Evolutionary conservation across 1,284 basidiomycete species (phyloP), one percentile per base, ranked within the genome.

Genomic region (Melampsora americana): DNA sequence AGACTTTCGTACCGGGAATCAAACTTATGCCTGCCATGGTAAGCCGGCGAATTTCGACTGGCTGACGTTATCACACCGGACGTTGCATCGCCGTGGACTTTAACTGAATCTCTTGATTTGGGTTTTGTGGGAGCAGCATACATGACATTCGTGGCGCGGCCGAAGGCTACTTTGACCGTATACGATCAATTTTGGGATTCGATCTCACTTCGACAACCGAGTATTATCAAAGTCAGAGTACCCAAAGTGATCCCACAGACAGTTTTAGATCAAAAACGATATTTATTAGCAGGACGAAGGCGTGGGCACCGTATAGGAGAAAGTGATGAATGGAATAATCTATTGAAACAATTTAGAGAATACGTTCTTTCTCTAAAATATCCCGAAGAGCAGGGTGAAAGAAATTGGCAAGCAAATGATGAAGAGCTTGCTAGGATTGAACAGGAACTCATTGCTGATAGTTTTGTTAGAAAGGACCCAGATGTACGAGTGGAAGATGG

Each of bases 231-330:
- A 26, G 59, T 73, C 64, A 50, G 80, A 66, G 78, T 82, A 1
- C 77, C 79, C 56, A 78, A 78, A 1, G 69, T 84, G 65, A 64
- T 79, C n/a, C 82, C 83, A 1, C 59, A 46, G 5, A 81, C 82
- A 0, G 78, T 81, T 2, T 80, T 84, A 39, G 83, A 83, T 77
- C 80, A 80, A 11, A 81, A 83, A 71, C 79, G 83, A 44, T 83
- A 82, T 74, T 80, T 84, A 35, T 79, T 84, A 50, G 83, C 83
- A 2, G 83, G 83, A 12, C 79, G 83, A 1, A 78, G 83, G 9
- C 78, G 83, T 3, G 80, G 79, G 0, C 81, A 82, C 59, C 79
- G 83, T 23, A 80, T 83, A 35, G 78, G 80, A 32, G 78, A 80
- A 18, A 74, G 80, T 5, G 71, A 80, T 28, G 74, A 78, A 59